These are phyloP conservation scores for Biscutella laevigata DNA, from an alignment of 441 rosid genomes.

Conservation along the genomic window DNA sequence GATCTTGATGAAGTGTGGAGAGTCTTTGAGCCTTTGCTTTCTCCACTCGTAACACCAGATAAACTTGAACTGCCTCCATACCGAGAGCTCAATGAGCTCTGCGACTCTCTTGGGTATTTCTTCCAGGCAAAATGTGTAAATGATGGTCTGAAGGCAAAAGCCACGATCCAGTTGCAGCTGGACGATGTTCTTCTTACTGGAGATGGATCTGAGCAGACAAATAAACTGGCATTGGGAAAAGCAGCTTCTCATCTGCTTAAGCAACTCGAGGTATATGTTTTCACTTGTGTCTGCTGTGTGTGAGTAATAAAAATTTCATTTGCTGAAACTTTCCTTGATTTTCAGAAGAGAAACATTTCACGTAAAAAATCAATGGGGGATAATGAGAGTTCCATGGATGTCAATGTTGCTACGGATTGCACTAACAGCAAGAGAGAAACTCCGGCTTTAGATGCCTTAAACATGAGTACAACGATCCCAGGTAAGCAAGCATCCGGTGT, in stretches of 20 bases:
- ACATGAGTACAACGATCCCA: constrained; percentile 5
- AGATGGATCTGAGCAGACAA: constrained; percentile 48
- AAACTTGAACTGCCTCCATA: constrained; percentile 72
- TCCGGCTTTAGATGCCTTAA: constrained; percentile 9
- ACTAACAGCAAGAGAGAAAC: constrained; percentile 19
- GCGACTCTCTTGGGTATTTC: constrained; percentile 75
- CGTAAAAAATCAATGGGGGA: constrained; percentile 28
- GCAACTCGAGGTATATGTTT: constrained; percentile 59
- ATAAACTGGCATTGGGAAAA: constrained; percentile 68
- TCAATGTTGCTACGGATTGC: constrained; percentile 7
- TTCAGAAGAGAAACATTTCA: constrained; percentile 54
- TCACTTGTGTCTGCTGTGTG: not conserved
- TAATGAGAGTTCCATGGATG: constrained; percentile 28
- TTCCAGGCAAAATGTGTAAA: constrained; percentile 32
- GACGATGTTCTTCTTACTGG: constrained; percentile 55
- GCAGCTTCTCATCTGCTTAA: constrained; percentile 74
- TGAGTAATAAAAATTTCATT: not conserved
- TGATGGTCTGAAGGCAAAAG: constrained; percentile 47
- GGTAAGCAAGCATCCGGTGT: constrained; percentile 10
- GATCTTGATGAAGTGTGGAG: constrained; percentile 75
- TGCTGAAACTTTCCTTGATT: constrained; percentile 2
- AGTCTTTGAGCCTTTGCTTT: constrained; percentile 60
- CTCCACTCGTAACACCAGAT: constrained; percentile 81
- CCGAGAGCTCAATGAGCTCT: constrained; percentile 67
- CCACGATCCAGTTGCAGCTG: constrained; percentile 59